A percentile compares a stretch with the other conserved stretches of the same genome.
Conservation (phyloP, 1,284 basidiomycete genomes). For the Marasmius tenuissimus region DNA sequence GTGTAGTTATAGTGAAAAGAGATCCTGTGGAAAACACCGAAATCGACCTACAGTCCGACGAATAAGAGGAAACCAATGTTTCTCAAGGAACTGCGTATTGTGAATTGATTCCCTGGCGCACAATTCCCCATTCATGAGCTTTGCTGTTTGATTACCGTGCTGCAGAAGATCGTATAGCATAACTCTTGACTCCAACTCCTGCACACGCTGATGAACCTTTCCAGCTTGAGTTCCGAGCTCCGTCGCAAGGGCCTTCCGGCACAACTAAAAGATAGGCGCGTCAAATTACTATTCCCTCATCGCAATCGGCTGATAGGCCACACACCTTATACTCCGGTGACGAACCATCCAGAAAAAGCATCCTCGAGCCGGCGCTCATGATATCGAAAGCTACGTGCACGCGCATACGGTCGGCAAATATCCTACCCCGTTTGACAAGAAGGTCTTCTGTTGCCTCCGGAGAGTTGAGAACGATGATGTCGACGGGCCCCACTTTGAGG, state of each 20-base stretch:
- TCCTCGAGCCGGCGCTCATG: constrained; percentile 27
- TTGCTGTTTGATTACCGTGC: constrained; percentile 15
- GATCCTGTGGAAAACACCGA: no score
- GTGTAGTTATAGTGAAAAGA: not conserved
- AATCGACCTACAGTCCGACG: constrained; percentile 23
- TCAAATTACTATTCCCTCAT: not conserved
- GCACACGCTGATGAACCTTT: not conserved
- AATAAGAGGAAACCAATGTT: constrained; percentile 27
- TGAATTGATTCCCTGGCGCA: constrained; percentile 4
- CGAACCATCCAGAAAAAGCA: constrained; percentile 27
- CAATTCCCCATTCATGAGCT: not conserved
- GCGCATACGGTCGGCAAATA: constrained; percentile 24
- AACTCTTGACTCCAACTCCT: constrained; percentile 18
- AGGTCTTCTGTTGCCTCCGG: constrained; percentile 30
- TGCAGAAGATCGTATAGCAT: constrained; percentile 18
- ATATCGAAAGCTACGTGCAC: constrained; percentile 30
- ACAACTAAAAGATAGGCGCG: not conserved
- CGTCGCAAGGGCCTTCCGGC: not conserved
- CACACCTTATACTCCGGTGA: constrained; percentile 15
- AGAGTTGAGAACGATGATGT: constrained; percentile 33
- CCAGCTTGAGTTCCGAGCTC: not conserved
- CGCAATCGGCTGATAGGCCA: not conserved
- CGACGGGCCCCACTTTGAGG: constrained; percentile 24
- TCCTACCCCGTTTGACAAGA: constrained; percentile 28
- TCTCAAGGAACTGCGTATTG: constrained; percentile 23